Evolutionary conservation across 768 basidiomycete species (phyloP).

Genomic region (Amyloporia xantha): DNA sequence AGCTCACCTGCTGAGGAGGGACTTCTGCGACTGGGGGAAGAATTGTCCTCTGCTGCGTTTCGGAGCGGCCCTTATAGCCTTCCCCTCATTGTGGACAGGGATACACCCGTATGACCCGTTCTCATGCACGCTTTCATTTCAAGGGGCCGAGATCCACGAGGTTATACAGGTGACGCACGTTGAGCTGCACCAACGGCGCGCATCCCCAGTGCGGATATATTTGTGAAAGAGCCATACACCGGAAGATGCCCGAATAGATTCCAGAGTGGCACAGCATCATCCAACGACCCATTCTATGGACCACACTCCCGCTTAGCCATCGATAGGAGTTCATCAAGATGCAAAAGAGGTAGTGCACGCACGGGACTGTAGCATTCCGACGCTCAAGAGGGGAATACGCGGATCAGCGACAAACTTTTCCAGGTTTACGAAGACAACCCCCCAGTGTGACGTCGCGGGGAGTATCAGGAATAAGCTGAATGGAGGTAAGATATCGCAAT

Average conservation of each 20-base stretch:
- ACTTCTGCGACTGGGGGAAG: too few species aligned
- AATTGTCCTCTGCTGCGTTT: not conserved
- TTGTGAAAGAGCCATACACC: not conserved
- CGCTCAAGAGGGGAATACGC: too few species aligned
- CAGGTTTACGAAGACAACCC: too few species aligned
- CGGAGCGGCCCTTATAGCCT: not conserved
- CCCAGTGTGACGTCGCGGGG: not conserved
- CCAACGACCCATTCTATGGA: too few species aligned
- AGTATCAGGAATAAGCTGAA: not conserved
- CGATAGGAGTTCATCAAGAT: too few species aligned
- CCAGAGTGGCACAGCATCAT: too few species aligned
- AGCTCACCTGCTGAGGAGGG: not conserved
- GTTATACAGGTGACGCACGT: not conserved
- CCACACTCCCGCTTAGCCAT: too few species aligned
- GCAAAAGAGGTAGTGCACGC: too few species aligned
- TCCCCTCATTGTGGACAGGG: not conserved
- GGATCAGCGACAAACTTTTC: not conserved
- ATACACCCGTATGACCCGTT: not conserved
- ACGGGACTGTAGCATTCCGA: too few species aligned
- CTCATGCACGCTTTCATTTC: not conserved
- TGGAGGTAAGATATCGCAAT: not conserved
- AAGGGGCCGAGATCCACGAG: not conserved
- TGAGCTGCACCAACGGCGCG: not conserved
- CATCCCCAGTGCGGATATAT: not conserved
- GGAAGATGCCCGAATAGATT: not conserved